These are phyloP conservation scores for Starmerella sirachaensis DNA, from an alignment of 805 yeast genomes.

Conservation along the genomic window DNA sequence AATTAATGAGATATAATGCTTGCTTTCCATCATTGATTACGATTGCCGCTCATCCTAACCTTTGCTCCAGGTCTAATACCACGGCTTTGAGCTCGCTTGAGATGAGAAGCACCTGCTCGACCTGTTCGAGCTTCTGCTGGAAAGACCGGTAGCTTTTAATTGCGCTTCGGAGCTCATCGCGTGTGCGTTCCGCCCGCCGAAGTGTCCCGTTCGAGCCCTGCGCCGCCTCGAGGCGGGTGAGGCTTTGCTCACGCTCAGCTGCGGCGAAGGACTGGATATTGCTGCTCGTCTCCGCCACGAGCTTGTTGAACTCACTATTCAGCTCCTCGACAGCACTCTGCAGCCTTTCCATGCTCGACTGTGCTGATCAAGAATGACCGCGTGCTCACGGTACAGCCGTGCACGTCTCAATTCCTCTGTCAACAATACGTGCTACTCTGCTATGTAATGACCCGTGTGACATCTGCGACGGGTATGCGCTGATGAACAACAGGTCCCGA, in stretches of 20 bases:
- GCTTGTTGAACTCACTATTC: slow-evolving; percentile 9
- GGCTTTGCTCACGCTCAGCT: slow-evolving; percentile 9
- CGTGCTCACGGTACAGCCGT: too few species aligned
- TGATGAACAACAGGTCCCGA: too few species aligned
- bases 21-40: too few species aligned
- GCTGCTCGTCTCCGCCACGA: slow-evolving; percentile 3
- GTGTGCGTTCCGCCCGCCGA: slow-evolving; percentile 11
- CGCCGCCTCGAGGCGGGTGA: slow-evolving; percentile 9
- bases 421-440: too few species aligned
- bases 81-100: slow-evolving; percentile 15
- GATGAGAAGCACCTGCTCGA: slow-evolving; percentile 18
- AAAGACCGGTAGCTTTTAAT: slow-evolving; percentile 9
- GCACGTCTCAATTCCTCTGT: too few species aligned
- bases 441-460: too few species aligned
- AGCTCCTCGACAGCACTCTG: slow-evolving; percentile 9
- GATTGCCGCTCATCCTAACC: background rate
- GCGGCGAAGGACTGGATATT: slow-evolving; percentile 10
- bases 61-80: slow-evolving; percentile 10
- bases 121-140: slow-evolving; percentile 9
- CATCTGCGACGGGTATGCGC: too few species aligned
- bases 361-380: too few species aligned
- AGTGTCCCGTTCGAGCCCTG: slow-evolving; percentile 10
- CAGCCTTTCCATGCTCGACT: slow-evolving; percentile 10
- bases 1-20: too few species aligned
- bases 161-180: slow-evolving; percentile 2